These are phyloP conservation scores for Saccharomycopsis crataegensis DNA, from an alignment of 1,139 yeast genomes.

Conservation along the genomic window DNA sequence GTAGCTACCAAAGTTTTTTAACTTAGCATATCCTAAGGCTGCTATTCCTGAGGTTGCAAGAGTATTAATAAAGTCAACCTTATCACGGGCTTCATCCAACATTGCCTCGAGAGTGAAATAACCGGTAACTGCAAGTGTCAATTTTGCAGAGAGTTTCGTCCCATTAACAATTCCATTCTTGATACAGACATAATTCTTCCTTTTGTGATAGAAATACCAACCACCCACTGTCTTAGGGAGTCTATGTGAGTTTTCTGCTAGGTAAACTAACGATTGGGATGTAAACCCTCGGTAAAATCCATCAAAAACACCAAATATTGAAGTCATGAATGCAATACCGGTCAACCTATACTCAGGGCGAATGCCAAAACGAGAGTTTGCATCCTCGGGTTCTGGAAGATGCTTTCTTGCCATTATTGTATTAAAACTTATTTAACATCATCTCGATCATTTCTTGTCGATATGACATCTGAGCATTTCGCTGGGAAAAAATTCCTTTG, in stretches of 20 bases:
- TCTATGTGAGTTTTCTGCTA: constrained; percentile 79
- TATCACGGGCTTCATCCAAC: constrained; percentile 48
- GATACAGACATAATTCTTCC: constrained; percentile 71
- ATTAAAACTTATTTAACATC: too few relatives aligned
- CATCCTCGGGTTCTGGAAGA: constrained; percentile 14
- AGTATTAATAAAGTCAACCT: constrained; percentile 57
- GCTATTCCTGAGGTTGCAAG: constrained; percentile 44
- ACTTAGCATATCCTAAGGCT: constrained; percentile 46
- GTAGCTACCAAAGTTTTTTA: constrained; percentile 31
- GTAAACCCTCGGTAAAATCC: constrained; percentile 63
- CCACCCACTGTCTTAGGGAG: constrained; percentile 75
- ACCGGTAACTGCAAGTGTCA: constrained; percentile 39
- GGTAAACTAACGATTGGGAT: constrained; percentile 48
- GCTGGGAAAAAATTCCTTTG: too few relatives aligned
- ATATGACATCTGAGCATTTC: neutral
- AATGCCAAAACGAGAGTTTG: constrained; percentile 33
- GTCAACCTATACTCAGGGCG: constrained; percentile 35
- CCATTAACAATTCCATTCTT: constrained; percentile 45
- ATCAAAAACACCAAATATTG: constrained; percentile 48
- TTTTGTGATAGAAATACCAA: constrained; percentile 85
- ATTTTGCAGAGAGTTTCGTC: constrained; percentile 36
- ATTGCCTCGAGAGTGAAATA: constrained; percentile 58
- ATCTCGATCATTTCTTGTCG: neutral
- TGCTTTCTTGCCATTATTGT: neutral
- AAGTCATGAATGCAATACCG: constrained; percentile 33